phyloP scores from a whole-genome alignment of 1,139 yeast genomes.

The Kodamaea sp. region DNA sequence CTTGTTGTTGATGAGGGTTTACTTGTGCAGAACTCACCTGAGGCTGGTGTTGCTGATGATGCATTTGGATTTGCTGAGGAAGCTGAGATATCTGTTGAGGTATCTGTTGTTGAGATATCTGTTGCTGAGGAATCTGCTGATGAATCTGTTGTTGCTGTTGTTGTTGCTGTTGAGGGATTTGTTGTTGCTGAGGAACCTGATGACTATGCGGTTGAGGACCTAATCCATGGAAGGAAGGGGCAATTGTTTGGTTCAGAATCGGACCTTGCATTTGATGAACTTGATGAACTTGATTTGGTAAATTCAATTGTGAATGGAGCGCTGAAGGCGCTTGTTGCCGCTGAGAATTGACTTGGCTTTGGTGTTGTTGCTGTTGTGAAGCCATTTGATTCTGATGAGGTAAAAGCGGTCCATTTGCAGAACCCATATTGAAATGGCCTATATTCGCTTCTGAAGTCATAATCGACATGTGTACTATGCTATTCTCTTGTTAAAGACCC shows the following conservation, averaged over 20 bases:
- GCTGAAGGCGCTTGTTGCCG: not conserved
- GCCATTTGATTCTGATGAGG: not conserved
- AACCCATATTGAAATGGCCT: constrained; percentile 12
- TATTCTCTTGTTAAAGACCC: too few relatives aligned
- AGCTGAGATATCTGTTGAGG: constrained; percentile 3
- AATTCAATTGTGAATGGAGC: too few relatives aligned
- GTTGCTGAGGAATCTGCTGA: constrained; percentile 3
- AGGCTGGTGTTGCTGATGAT: constrained; percentile 6
- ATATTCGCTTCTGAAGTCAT: constrained; percentile 21
- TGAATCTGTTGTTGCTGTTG: constrained; percentile 2
- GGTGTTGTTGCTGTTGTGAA: not conserved
- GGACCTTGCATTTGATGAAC: not conserved
- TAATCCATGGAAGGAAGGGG: not conserved
- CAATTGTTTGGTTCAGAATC: not conserved
- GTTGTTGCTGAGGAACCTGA: constrained; percentile 4
- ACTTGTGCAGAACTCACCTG: not conserved
- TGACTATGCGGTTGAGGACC: not conserved
- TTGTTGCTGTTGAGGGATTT: constrained; percentile 7
- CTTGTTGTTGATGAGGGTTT: constrained; percentile 8
- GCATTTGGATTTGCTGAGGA: constrained; percentile 1
- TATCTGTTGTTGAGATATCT: constrained; percentile 5
- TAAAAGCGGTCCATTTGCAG: constrained; percentile 3
- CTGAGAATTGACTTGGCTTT: constrained; percentile 1
- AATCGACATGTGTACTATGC: constrained; percentile 11
- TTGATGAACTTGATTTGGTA: constrained; percentile 1